phyloP scores from a whole-genome alignment of 2,329 filamentous ascomycete genomes.

The Diaporthe nobilis region DNA sequence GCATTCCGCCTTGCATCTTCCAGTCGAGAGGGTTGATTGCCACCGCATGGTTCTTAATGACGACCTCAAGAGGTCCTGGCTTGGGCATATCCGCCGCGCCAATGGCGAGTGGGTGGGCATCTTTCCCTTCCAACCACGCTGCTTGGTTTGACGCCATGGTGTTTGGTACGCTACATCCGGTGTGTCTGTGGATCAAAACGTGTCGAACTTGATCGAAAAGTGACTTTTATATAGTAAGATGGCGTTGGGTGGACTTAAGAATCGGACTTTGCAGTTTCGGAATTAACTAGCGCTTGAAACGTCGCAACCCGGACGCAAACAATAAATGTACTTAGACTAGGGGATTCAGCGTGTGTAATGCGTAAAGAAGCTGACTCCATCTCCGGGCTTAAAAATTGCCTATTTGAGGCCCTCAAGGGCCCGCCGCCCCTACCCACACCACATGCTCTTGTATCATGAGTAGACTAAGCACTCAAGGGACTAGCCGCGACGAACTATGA shows the following conservation, averaged over 20 bases:
- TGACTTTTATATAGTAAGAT: not conserved
- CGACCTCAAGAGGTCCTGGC: slow-evolving; percentile 38
- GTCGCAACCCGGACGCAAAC: too few species aligned
- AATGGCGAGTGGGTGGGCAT: not conserved
- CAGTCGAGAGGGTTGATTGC: slow-evolving; percentile 49
- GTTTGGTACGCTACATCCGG: fast-evolving
- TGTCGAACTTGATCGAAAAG: too few species aligned
- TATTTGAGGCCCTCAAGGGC: too few species aligned
- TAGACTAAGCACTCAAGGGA: too few species aligned
- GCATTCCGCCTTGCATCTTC: slow-evolving; percentile 48
- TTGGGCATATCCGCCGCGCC: slow-evolving; percentile 33
- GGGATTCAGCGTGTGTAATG: too few species aligned
- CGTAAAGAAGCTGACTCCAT: too few species aligned
- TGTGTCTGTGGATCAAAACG: not conserved
- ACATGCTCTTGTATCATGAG: too few species aligned
- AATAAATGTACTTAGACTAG: too few species aligned
- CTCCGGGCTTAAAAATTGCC: too few species aligned
- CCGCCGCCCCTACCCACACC: too few species aligned
- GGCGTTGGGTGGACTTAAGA: not conserved
- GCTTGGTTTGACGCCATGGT: slow-evolving; percentile 35
- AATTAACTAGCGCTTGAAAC: not conserved
- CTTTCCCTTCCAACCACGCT: slow-evolving; percentile 24
- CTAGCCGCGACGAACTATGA: too few species aligned
- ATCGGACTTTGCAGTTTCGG: not conserved
- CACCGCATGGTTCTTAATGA: slow-evolving; percentile 44